These are phyloP conservation scores for Plantago lanceolata DNA, from an alignment of 305 asterid species.

Conservation along the genomic window DNA sequence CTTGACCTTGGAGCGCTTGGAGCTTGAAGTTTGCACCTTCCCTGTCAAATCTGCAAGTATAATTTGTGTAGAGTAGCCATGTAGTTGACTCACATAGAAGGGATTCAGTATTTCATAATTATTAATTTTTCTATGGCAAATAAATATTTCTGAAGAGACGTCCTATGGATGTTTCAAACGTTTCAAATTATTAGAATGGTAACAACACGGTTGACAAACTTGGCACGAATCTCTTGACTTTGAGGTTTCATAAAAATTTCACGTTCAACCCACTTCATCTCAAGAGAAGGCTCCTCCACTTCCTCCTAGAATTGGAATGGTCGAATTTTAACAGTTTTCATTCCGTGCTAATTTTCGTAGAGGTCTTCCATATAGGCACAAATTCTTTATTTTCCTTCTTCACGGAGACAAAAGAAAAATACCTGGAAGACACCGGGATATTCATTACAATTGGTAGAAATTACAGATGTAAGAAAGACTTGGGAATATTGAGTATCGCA, in stretches of 20 bases:
- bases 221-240: conserved; percentile 28
- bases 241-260: conserved; percentile 36
- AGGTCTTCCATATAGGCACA: conserved; percentile 39
- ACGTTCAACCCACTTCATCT: conserved; percentile 23
- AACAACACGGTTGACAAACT: conserved; percentile 27
- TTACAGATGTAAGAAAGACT: not conserved
- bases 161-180: not conserved
- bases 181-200: conserved; percentile 34
- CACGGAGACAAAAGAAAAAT: conserved; percentile 29
- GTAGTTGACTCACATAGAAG: conserved; percentile 32
- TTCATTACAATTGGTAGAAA: not conserved
- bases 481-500: conserved; percentile 5
- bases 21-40: too few relatives aligned
- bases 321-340: conserved; percentile 29
- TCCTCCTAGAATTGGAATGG: conserved; percentile 28
- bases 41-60: conserved; percentile 16
- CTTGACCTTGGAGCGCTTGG: not conserved
- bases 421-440: conserved; percentile 27
- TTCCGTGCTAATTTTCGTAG: conserved; percentile 29
- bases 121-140: conserved; percentile 42
- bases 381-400: conserved; percentile 23
- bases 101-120: conserved; percentile 23
- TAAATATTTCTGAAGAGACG: conserved; percentile 24
- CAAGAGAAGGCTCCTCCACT: conserved; percentile 23
- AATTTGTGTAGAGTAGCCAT: conserved; percentile 43